These are phyloP conservation scores for Debaryomyces nepalensis DNA, from an alignment of 1,139 yeast genomes.

Conservation along the genomic window DNA sequence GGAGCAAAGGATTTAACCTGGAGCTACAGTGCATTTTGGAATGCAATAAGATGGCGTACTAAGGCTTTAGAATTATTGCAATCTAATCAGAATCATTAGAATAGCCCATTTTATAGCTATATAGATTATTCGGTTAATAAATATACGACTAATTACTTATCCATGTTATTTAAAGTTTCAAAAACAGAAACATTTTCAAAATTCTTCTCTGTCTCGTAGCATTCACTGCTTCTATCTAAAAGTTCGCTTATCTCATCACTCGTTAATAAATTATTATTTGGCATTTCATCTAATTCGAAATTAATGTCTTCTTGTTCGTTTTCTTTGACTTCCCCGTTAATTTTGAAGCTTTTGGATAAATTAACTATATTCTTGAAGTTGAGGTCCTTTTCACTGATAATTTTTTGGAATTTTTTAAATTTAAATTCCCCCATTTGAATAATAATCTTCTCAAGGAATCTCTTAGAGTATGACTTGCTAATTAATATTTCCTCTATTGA, in stretches of 20 bases:
- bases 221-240: slow-evolving; percentile 54
- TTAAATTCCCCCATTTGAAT: slow-evolving; percentile 85
- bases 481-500: slow-evolving; percentile 85
- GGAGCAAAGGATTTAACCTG: slow-evolving; percentile 91
- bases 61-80: slow-evolving; percentile 27
- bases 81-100: too few relatives aligned
- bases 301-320: slow-evolving; percentile 16
- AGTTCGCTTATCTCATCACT: slow-evolving; percentile 55
- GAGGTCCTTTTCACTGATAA: slow-evolving; percentile 20
- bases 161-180: slow-evolving; percentile 53
- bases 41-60: slow-evolving; percentile 67
- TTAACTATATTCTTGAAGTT: slow-evolving; percentile 37
- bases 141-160: slow-evolving; percentile 20
- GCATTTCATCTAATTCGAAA: slow-evolving; percentile 8
- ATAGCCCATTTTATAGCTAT: too few relatives aligned
- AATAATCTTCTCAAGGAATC: slow-evolving; percentile 78
- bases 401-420: slow-evolving; percentile 39
- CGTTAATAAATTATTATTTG: slow-evolving; percentile 20
- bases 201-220: slow-evolving; percentile 39
- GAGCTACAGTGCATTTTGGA: slow-evolving; percentile 86
- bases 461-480: slow-evolving; percentile 75
- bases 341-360: slow-evolving; percentile 30
- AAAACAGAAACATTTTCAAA: slow-evolving; percentile 54
- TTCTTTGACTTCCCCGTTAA: slow-evolving; percentile 14
- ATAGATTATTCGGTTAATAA: background rate